phyloP scores from a whole-genome alignment of 352 stramenopile species.

The Pythium pyrilobum region DNA sequence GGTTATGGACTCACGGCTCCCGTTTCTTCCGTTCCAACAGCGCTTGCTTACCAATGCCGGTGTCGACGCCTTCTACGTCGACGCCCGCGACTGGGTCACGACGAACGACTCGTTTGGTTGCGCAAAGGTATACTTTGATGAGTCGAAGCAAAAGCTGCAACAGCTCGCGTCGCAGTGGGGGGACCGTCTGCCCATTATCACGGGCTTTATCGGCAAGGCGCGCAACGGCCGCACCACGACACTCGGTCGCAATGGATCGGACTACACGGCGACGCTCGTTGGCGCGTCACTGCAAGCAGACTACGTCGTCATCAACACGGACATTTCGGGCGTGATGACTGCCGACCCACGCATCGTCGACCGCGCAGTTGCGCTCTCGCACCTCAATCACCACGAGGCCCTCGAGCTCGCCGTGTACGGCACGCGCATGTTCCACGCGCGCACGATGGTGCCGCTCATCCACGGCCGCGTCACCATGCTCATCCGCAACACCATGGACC shows the following conservation, averaged over 20 bases:
- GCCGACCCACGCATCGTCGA: conserved; percentile 74
- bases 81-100: conserved; percentile 67
- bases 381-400: conserved; percentile 78
- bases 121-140: conserved; percentile 74
- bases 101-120: conserved; percentile 68
- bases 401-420: conserved; percentile 79
- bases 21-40: background rate
- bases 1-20: background rate
- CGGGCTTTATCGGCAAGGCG: conserved; percentile 66
- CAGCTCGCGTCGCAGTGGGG: conserved; percentile 36
- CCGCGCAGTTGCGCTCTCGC: conserved; percentile 57
- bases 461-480: conserved; percentile 77
- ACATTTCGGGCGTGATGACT: conserved; percentile 82
- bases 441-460: conserved; percentile 83
- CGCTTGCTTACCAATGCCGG: conserved; percentile 46
- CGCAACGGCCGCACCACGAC: conserved; percentile 69
- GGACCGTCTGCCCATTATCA: conserved; percentile 58
- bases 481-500: conserved; percentile 83
- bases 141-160: conserved; percentile 67
- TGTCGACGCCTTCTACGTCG: conserved; percentile 59
- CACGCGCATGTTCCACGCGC: conserved; percentile 80
- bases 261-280: conserved; percentile 83
- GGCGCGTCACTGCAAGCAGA: conserved; percentile 56
- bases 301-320: conserved; percentile 85
- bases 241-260: conserved; percentile 73